Conservation (phyloP, 2,329 filamentous ascomycete species). For the Xenosphaeropsis pyriputrescens region DNA sequence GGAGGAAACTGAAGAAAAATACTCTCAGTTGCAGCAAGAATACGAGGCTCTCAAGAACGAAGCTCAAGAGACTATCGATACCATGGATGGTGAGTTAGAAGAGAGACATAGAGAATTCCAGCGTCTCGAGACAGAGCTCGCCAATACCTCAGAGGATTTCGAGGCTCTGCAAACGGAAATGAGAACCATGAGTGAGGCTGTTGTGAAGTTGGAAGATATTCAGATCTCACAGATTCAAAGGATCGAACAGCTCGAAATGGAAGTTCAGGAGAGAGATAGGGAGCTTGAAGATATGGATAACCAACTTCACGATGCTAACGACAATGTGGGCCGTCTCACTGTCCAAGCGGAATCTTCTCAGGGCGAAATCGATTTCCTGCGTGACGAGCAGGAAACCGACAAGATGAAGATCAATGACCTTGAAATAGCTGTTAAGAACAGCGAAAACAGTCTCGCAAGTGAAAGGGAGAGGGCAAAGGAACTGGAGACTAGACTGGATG, state of each 20-base stretch:
- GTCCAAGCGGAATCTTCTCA: slow-evolving; percentile 90
- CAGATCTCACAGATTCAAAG: slow-evolving; percentile 63
- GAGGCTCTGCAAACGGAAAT: slow-evolving; percentile 87
- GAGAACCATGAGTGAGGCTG: slow-evolving; percentile 75
- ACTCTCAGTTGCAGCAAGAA: slow-evolving; percentile 32
- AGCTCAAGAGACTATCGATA: slow-evolving; percentile 51
- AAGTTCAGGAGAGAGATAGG: slow-evolving; percentile 69
- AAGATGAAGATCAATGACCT: slow-evolving; percentile 96
- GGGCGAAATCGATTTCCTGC: slow-evolving; percentile 83
- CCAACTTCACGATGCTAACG: slow-evolving; percentile 69
- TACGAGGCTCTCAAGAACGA: slow-evolving; percentile 47
- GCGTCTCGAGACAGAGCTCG: slow-evolving; percentile 55
- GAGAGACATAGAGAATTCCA: slow-evolving; percentile 57
- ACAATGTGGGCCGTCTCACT: slow-evolving; percentile 74
- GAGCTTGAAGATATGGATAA: slow-evolving; percentile 80
- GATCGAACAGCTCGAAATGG: slow-evolving; percentile 71
- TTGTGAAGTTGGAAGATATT: slow-evolving; percentile 81
- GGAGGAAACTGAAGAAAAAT: slow-evolving; percentile 17
- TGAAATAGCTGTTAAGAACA: slow-evolving; percentile 65
- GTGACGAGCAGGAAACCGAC: slow-evolving; percentile 92
- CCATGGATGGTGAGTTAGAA: slow-evolving; percentile 57
- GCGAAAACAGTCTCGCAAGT: slow-evolving; percentile 68
- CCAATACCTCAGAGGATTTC: slow-evolving; percentile 73
- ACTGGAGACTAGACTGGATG: slow-evolving; percentile 58
- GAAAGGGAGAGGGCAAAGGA: slow-evolving; percentile 66